These are phyloP conservation scores for Hordeum pubiflorum DNA, from an alignment of 202 grass and related monocot genomes.

Conservation along the genomic window DNA sequence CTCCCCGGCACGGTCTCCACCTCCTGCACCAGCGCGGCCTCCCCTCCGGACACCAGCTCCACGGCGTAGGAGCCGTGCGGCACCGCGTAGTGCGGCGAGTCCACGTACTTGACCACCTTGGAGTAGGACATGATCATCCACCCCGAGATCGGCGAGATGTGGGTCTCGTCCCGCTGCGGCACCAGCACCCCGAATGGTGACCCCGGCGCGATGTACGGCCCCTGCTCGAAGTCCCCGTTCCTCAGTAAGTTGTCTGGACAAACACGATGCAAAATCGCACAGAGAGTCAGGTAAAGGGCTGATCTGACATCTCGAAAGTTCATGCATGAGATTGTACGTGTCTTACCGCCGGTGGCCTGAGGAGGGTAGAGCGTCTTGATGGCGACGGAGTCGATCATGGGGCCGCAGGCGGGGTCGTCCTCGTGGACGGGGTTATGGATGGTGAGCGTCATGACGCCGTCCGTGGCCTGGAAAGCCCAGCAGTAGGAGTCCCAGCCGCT, in stretches of 20 bases:
- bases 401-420: slow-evolving; percentile 47
- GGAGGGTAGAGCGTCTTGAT: slow-evolving; percentile 43
- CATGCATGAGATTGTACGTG: background rate
- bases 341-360: slow-evolving; percentile 10
- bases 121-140: slow-evolving; percentile 51
- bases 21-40: slow-evolving; percentile 48
- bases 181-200: slow-evolving; percentile 38
- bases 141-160: slow-evolving; percentile 42
- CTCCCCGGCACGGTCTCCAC: slow-evolving; percentile 37
- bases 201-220: slow-evolving; percentile 36
- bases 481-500: slow-evolving; percentile 57
- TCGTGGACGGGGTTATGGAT: slow-evolving; percentile 51
- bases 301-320: background rate
- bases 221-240: slow-evolving; percentile 61
- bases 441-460: slow-evolving; percentile 2
- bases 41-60: slow-evolving; percentile 45
- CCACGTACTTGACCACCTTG: slow-evolving; percentile 33
- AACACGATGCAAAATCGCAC: background rate
- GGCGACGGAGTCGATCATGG: slow-evolving; percentile 43
- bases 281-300: background rate
- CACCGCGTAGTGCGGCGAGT: slow-evolving; percentile 39
- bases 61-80: slow-evolving; percentile 48
- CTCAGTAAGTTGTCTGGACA: slow-evolving; percentile 38
- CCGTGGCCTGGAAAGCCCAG: slow-evolving; percentile 52
- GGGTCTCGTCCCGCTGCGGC: slow-evolving; percentile 30